Evolutionary conservation across 2,329 filamentous ascomycete genomes (phyloP).

Genomic region (Chalara sp.): DNA sequence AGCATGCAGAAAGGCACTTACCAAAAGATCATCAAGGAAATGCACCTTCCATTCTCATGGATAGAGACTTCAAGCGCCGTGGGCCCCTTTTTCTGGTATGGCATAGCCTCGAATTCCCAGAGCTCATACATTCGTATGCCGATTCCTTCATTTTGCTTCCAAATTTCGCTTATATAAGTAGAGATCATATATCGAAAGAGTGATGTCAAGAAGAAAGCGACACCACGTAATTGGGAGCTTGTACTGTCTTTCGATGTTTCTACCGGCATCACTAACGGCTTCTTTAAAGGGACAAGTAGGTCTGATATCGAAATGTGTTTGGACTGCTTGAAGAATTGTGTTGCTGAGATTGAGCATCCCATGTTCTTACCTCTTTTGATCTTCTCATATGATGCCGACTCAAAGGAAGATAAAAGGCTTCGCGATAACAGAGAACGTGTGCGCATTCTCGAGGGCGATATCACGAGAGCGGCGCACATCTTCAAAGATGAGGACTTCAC

Average conservation of each 20-base stretch:
- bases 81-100: too few relatives aligned
- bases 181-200: slow-evolving; percentile 60
- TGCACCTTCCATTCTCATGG: too few relatives aligned
- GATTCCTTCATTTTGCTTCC: too few relatives aligned
- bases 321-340: slow-evolving; percentile 44
- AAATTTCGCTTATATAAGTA: slow-evolving; percentile 15
- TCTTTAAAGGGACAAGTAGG: slow-evolving; percentile 53
- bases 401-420: slow-evolving; percentile 50
- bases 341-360: slow-evolving; percentile 48
- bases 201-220: slow-evolving; percentile 58
- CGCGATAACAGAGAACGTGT: slow-evolving; percentile 57
- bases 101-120: too few relatives aligned
- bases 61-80: too few relatives aligned
- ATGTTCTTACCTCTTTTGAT: slow-evolving; percentile 55
- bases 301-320: slow-evolving; percentile 47
- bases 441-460: slow-evolving; percentile 53
- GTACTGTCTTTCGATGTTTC: slow-evolving; percentile 53
- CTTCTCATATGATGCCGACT: slow-evolving; percentile 49
- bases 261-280: slow-evolving; percentile 51
- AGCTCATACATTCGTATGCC: too few relatives aligned
- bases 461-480: slow-evolving; percentile 46
- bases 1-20: too few relatives aligned
- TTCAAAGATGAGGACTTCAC: slow-evolving; percentile 40
- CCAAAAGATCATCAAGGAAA: too few relatives aligned
- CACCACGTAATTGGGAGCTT: slow-evolving; percentile 58